These are phyloP conservation scores for Paramarasmius palmivorus DNA, from an alignment of 1,284 basidiomycete species.

Conservation along the genomic window DNA sequence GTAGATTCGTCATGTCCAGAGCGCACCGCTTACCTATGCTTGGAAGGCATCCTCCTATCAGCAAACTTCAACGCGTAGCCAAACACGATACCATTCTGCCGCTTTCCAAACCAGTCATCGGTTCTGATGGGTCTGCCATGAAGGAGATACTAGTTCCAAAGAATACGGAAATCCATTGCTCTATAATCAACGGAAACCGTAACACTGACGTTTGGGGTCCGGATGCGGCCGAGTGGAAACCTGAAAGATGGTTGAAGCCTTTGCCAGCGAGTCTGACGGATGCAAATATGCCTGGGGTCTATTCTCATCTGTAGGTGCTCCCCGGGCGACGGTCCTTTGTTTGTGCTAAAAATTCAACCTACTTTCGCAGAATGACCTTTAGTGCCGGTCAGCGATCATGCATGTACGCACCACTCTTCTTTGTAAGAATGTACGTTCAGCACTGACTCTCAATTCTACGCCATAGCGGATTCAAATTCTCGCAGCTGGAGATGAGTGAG, in stretches of 20 bases:
- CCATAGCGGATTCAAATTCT: slow-evolving; percentile 3
- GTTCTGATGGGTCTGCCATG: background rate
- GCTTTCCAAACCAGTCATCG: background rate
- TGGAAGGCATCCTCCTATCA: too few species aligned
- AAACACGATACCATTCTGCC: background rate
- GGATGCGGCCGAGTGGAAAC: slow-evolving; percentile 1
- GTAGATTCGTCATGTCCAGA: too few species aligned
- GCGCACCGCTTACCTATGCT: too few species aligned
- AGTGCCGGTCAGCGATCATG: slow-evolving; percentile 3
- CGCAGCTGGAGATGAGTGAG: slow-evolving; percentile 2
- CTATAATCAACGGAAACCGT: slow-evolving; percentile 1
- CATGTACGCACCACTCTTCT: background rate
- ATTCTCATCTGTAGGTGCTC: slow-evolving; percentile 2
- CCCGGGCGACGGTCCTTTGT: background rate
- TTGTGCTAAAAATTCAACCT: too few species aligned
- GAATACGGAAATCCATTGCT: background rate
- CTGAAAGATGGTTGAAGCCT: slow-evolving; percentile 1
- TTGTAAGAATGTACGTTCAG: background rate
- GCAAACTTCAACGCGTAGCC: background rate
- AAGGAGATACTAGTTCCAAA: background rate
- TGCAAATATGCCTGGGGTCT: background rate
- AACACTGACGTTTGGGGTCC: background rate
- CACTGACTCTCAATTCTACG: background rate
- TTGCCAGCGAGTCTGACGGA: background rate
- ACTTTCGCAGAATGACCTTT: slow-evolving; percentile 1